A percentile compares a stretch with the other conserved stretches of the same genome.
Evolutionary conservation across 2,329 filamentous ascomycete genomes (phyloP).

Genomic region (Sporothrix variecibatus): DNA sequence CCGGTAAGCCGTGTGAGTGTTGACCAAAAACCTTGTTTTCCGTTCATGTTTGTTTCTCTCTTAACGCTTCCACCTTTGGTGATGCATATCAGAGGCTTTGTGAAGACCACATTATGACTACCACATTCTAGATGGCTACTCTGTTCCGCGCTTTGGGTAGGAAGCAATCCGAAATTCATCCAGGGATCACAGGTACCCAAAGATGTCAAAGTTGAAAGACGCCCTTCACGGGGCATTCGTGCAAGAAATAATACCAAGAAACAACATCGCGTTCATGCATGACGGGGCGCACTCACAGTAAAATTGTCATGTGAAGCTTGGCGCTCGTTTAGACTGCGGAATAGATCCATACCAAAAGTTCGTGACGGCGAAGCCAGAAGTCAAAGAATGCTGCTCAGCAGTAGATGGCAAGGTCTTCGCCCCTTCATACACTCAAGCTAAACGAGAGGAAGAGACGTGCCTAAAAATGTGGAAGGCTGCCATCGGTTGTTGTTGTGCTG

Average conservation of each 20-base stretch:
- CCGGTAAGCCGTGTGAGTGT: neutral
- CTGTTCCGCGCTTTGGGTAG: too few relatives aligned
- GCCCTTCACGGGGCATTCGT: neutral
- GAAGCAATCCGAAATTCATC: too few relatives aligned
- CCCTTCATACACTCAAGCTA: neutral
- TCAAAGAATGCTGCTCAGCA: neutral
- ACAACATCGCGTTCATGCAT: neutral
- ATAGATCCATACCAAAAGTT: neutral
- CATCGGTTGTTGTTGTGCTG: neutral
- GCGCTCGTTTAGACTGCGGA: neutral
- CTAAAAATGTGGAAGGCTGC: neutral
- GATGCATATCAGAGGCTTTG: too few relatives aligned
- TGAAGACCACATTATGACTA: too few relatives aligned
- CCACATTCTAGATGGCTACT: too few relatives aligned
- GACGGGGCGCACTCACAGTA: neutral
- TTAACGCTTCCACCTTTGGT: neutral
- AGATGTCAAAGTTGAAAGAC: neutral
- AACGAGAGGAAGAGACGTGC: neutral
- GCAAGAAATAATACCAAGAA: neutral
- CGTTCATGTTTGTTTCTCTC: neutral
- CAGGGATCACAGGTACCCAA: too few relatives aligned
- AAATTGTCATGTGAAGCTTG: neutral
- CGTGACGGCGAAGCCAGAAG: neutral
- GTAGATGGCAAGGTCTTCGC: neutral
- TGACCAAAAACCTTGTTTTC: neutral